Evolutionary conservation across 352 stramenopile genomes (phyloP), one percentile per base, ranked within the genome.

Genomic region (Thalassiosira hispida): DNA sequence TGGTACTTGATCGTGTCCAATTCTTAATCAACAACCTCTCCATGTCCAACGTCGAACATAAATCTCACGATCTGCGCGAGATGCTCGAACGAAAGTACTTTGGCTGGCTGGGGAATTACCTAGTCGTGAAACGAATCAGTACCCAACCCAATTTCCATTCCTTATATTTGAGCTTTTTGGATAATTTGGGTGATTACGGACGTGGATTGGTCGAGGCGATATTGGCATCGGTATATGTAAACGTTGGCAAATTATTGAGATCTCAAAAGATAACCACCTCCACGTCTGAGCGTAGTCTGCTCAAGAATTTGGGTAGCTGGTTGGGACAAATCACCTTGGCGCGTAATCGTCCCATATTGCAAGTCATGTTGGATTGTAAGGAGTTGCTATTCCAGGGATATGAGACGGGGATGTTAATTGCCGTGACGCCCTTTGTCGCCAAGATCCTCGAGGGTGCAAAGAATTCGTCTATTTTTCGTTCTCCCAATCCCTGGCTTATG

Each of bases 11-110:
- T 83, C 91, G 96, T n/a, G 97, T 99, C 73, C 96, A 99, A 83
- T 99, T 99, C 76, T 96, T 99, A 18, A 97, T 99, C 77, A 99
- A 99, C 90, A 99, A 99, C 83, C 96, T 99, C 83, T 98, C 97
- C 51, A 96, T 97, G 61, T 96, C 93, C 23, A 99, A 99, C 81
- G 86, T 99, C 20, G 96, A 98, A 57, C 91, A 90, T 27, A 99
- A 99, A 88, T 97, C 98, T 27, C 90, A 96, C 20, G 97, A 99
- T 71, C 91, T 99, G 40, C 96, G 95, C 51, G 96, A 97, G 42
- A 94, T 99, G 78, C 80, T 99, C 23, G 75, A 97, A 23, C 91
- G 95, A 60, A 90, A 93, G 60, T 97, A 98, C 84, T 97, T 98
- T 86, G 90, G 90, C 18, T 99, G 98, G 98, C 95, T 99, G 70